Evolutionary conservation across 2,329 filamentous ascomycete genomes (phyloP).

Genomic region (Emergomyces orientalis): DNA sequence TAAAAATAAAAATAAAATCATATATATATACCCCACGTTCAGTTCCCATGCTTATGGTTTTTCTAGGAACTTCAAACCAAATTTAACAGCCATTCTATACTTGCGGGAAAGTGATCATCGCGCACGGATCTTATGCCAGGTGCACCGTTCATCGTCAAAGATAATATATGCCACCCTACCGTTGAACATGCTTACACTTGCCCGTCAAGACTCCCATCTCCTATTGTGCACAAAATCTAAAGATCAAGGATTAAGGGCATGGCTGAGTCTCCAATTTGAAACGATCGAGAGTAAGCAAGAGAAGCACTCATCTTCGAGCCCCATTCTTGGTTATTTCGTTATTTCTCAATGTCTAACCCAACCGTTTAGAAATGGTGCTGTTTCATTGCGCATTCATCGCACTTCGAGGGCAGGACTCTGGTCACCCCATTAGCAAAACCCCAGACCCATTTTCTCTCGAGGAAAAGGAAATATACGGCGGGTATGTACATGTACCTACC

Average conservation of each 20-base stretch:
- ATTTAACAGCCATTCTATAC: conserved; percentile 43
- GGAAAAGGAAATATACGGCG: conserved; percentile 43
- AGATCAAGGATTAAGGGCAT: conserved; percentile 37
- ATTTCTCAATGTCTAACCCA: conserved; percentile 4
- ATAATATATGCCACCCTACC: conserved; percentile 42
- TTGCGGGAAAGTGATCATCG: conserved; percentile 43
- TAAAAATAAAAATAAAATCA: background rate
- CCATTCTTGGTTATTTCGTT: background rate
- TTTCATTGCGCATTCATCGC: conserved; percentile 50
- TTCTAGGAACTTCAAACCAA: conserved; percentile 37
- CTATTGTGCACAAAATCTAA: conserved; percentile 30
- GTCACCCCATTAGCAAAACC: conserved; percentile 30
- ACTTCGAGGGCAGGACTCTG: conserved; percentile 48
- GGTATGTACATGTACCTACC: conserved; percentile 26
- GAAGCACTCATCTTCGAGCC: background rate
- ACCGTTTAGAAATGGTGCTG: conserved; percentile 42
- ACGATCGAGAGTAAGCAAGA: conserved; percentile 43
- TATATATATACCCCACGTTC: background rate
- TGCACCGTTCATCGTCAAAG: conserved; percentile 33
- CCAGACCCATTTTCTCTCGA: conserved; percentile 43
- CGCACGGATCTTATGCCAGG: conserved; percentile 46
- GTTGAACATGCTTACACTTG: conserved; percentile 38
- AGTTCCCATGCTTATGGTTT: conserved; percentile 6
- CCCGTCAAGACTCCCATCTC: conserved; percentile 31
- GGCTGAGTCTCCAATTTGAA: conserved; percentile 47